Evolutionary conservation across 345 rosid species (phyloP), one percentile per base, ranked within the genome.

Genomic region (Pugionium dolabratum): DNA sequence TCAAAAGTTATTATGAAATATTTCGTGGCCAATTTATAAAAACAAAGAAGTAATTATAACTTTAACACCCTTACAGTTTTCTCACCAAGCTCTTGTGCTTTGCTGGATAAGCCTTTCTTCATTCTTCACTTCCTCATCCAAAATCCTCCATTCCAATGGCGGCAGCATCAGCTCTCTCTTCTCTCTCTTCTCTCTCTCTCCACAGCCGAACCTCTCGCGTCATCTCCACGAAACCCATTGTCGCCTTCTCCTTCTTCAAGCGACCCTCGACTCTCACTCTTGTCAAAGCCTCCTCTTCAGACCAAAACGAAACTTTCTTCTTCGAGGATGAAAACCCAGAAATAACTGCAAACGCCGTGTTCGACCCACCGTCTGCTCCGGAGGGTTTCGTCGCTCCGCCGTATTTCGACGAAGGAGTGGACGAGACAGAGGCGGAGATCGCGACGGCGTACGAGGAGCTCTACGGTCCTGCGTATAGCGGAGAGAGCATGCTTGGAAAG

Each of bases 401-500:
- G 0, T 75, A 71, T 60, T 87, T 86, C 83, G 98, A 92, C 68
- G 96, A 92, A n/a, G 84, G 78, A 6, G 83, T 79, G 2, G 62
- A 72, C 32, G 95, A 89, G 71, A 71, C 82, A 1, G 94, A 93
- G 47, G 90, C 82, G 1, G 91, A 90, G 72, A 84, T 84, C 44
- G 87, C 89, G 50, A 75, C 81, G 4, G 96, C 91, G 0, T 90
- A 79, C 18, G 96, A 93, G 70, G 94, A 83, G 74, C 75, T 87
- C 0, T 88, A 88, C 44, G 98, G 97, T 2, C 96, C 94, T 0
- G 97, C 87, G 0, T 86, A 80, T 42, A 85, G 94, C 26, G 98
- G 94, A 4, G 81, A 78, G 50, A 79, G 78, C 6, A 29, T 79
- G 32, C 69, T 86, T 3, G 97, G 92, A 0, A 87, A 85, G 1